Base-by-base conservation (phyloP, 352 stramenopile genomes). In the Pythium apleroticum region DNA sequence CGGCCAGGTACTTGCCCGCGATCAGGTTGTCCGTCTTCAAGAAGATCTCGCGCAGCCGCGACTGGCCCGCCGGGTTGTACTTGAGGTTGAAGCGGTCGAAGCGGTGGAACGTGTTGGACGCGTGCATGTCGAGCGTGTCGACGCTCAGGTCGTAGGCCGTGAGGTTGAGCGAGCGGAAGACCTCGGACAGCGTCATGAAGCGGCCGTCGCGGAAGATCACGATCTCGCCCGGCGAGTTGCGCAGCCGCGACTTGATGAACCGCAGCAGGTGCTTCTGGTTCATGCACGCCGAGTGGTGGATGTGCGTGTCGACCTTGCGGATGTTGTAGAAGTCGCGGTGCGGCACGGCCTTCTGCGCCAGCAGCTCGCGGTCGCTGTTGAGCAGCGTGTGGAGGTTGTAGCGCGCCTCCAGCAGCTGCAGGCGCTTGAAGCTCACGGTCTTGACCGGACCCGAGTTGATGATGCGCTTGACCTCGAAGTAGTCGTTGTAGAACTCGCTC, bases 21-120 rank as follows among this genome's bases (percentile, higher is more conserved):
- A 99, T 98, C 27, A 98, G 72, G 76, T 99, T 99, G 75, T 98
- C 95, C 1, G 94, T 98, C 81, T 99, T 99, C 20, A 99, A 77
- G 71, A 99, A 99, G 65, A 99, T 99, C 68, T 98, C 95, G 24
- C 97, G 77, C 76, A 99, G 88, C 15, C 90, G 83, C 77, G 79
- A 95, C 75, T 99, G 91, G 43, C 76, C 96, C 67, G 95, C 76
- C 24, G 97, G 98, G 77, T 98, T 99, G 80, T 99, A 99, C 81
- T 99, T 99, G 45, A 98, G 79, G 76, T 99, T 99, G 74, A 99
- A 99, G 37, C 98, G 97, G 73, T 99, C 98, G 78, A 99, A 99
- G 64, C 97, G 87, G 69, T 99, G 97, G 81, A 99, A 99, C 48
- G 95, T 98, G 74, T 99, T 99, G 82, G 98, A 97, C n/a, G 97